Evolutionary conservation across 108 stramenopile species (phyloP).

Genomic region (Discostella pseudostelligera): DNA sequence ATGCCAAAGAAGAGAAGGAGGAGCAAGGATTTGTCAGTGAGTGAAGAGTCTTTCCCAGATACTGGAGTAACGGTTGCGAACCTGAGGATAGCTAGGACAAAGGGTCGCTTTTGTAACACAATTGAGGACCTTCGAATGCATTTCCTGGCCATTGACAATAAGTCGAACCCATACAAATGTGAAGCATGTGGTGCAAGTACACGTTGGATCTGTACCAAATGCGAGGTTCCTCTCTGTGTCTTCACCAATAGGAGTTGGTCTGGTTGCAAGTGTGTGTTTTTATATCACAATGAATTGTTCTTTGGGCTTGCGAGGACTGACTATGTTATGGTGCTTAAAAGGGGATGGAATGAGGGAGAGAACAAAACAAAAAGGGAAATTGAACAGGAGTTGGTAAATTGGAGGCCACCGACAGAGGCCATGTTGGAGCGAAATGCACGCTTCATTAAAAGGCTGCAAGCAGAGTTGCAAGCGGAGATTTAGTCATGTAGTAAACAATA

Average conservation of each 20-base stretch:
- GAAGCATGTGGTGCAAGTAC: background rate
- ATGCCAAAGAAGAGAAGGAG: too few relatives aligned
- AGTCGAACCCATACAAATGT: background rate
- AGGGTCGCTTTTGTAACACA: background rate
- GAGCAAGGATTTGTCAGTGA: too few relatives aligned
- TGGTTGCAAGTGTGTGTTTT: conserved; percentile 1
- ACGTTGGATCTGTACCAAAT: background rate
- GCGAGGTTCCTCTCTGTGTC: background rate
- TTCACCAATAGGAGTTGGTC: background rate
- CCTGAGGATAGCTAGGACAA: too few relatives aligned
- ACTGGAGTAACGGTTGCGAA: too few relatives aligned
- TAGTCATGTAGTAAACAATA: too few relatives aligned
- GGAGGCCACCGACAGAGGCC: conserved; percentile 3
- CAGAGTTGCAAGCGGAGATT: too few relatives aligned
- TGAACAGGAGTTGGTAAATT: background rate
- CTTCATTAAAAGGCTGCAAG: background rate
- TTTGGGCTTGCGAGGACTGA: conserved; percentile 1
- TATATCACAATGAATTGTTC: background rate
- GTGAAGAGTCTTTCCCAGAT: too few relatives aligned
- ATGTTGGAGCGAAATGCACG: background rate
- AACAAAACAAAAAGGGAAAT: background rate
- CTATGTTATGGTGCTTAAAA: background rate
- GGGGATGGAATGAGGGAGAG: background rate
- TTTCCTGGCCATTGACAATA: background rate
- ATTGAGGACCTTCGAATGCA: background rate